A percentile compares a stretch with the other conserved stretches of the same genome.
Evolutionary conservation across 1,284 basidiomycete genomes (phyloP).

Genomic region (Pseudozyma hubeiensis): DNA sequence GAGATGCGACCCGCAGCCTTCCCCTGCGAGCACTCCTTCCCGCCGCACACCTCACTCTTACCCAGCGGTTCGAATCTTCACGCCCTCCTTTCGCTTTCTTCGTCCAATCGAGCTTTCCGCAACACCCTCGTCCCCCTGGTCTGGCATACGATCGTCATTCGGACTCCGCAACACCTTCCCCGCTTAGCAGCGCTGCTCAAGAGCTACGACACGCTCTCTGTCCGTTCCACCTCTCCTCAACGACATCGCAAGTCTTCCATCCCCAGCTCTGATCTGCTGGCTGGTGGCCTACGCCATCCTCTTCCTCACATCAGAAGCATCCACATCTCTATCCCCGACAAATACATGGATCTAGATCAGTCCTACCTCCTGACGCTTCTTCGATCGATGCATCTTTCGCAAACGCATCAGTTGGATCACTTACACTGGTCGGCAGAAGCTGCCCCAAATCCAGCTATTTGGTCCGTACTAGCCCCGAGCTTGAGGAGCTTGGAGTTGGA

Average conservation of each 20-base stretch:
- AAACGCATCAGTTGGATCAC: slow-evolving; percentile 21
- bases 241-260: not conserved
- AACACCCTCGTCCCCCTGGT: slow-evolving; percentile 18
- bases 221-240: slow-evolving; percentile 13
- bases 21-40: slow-evolving; percentile 8
- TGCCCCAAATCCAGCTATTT: slow-evolving; percentile 14
- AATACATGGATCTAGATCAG: slow-evolving; percentile 34
- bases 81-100: slow-evolving; percentile 14
- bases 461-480: slow-evolving; percentile 12
- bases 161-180: slow-evolving; percentile 29
- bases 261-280: not conserved
- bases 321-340: slow-evolving; percentile 21
- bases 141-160: slow-evolving; percentile 31
- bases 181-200: slow-evolving; percentile 14
- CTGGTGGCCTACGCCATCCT: slow-evolving; percentile 12
- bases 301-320: slow-evolving; percentile 19
- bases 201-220: slow-evolving; percentile 23
- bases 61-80: not conserved
- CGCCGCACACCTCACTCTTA: not conserved
- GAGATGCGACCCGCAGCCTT: not conserved
- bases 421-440: slow-evolving; percentile 29
- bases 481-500: slow-evolving; percentile 27
- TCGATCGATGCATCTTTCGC: slow-evolving; percentile 17
- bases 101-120: slow-evolving; percentile 12
- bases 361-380: slow-evolving; percentile 22